Evolutionary conservation across 257 asterid species (phyloP).

Genomic region (Apocynum venetum): DNA sequence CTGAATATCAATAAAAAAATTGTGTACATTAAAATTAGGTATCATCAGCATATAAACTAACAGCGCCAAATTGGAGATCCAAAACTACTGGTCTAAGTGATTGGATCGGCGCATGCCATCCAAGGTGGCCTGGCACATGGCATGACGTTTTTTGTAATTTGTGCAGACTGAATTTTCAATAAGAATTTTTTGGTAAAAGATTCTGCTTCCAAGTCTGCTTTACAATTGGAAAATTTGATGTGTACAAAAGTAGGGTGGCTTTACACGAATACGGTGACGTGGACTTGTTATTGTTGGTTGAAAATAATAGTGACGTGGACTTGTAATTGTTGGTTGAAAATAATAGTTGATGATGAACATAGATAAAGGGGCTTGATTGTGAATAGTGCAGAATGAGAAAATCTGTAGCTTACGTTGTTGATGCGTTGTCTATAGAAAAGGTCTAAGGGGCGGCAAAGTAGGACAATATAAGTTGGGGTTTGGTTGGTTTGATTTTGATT

Average conservation of each 20-base stretch:
- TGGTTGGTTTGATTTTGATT: conserved; percentile 14
- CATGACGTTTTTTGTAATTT: background rate
- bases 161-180: background rate
- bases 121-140: background rate
- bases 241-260: too few species aligned
- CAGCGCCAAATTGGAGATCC: background rate
- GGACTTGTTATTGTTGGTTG: background rate
- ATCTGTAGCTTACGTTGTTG: background rate
- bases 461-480: background rate
- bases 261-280: background rate
- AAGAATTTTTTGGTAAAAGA: too few species aligned
- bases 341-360: background rate
- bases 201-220: too few species aligned
- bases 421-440: background rate
- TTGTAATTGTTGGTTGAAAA: background rate
- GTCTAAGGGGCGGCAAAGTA: conserved; percentile 8
- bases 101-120: conserved; percentile 3
- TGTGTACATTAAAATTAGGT: too few species aligned
- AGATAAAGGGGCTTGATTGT: too few species aligned
- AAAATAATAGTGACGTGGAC: background rate
- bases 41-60: background rate
- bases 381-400: too few species aligned
- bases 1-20: too few species aligned
- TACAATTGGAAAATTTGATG: too few species aligned
- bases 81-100: background rate